Base-by-base conservation (phyloP, 768 basidiomycete genomes). In the Hemileccinum impolitum region DNA sequence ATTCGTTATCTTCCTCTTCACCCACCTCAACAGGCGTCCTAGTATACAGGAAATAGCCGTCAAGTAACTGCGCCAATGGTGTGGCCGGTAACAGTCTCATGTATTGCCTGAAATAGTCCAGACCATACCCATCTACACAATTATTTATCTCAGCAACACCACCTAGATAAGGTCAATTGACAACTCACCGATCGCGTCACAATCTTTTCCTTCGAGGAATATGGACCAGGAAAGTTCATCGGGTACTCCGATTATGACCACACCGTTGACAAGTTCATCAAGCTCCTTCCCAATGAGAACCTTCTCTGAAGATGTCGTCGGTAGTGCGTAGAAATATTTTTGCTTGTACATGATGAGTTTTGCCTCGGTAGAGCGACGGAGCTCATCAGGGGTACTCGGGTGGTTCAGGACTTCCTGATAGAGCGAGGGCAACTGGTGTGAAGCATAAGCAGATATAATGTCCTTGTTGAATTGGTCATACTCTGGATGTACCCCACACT, bases 401-500 rank as follows among this genome's bases (percentile, higher is more conserved):
- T 95, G 93, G 51, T 84, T 85, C 28, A 94, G 67, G n/a, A 94
- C 71, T 56, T 92, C 86, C 28, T 81, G 72, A 55, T 94, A 95
- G 25, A 94, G 68, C 1, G 53, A 61, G 2, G 88, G 88, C 28
- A 95, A 70, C 86, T 90, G 53, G 43, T 40, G 35, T 42, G n/a
- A 30, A 35, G 25, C 12, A 34, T 64, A 3, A 60, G 59, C 18
- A 50, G 42, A 40, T 15, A 39, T 37, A 15, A 43, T 35, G 47
- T 5, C 13, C 45, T 39, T 15, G 1, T 39, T 45, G 19, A 39
- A 31, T 4, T 11, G 31, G 31, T 46, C 68, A 25, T 58, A 86
- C 90, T 70, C 75, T 73, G 8, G 90, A 93, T 15, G 64, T 52
- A 17, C 70, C 63, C 73, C 78, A 81, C 1, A 88, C 71, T 61